Evolutionary conservation across 2,329 filamentous ascomycete species (phyloP).

Genomic region (Colletotrichum sp.): DNA sequence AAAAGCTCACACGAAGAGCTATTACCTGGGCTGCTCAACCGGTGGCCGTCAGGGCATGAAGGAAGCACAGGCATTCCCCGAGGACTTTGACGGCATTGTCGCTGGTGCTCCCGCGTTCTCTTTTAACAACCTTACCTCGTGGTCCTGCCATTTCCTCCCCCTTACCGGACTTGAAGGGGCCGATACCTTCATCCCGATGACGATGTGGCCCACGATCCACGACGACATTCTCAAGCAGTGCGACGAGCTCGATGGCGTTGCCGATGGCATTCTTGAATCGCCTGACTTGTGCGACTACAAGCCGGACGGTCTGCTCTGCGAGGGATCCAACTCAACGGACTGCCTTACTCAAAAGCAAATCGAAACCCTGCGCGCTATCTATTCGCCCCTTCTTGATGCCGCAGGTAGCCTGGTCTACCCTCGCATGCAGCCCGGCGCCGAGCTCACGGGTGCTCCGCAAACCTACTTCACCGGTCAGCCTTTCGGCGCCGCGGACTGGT

Average conservation of each 20-base stretch:
- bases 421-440: conserved; percentile 53
- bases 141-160: conserved; percentile 32
- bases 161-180: conserved; percentile 44
- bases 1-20: conserved; percentile 38
- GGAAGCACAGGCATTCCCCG: conserved; percentile 49
- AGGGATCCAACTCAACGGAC: background rate
- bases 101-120: conserved; percentile 44
- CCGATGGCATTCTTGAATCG: conserved; percentile 26
- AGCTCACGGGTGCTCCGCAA: conserved; percentile 45
- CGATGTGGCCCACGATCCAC: conserved; percentile 16
- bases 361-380: conserved; percentile 34
- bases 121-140: conserved; percentile 41
- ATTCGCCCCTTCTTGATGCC: conserved; percentile 32
- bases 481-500: conserved; percentile 37
- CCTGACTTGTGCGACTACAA: conserved; percentile 35
- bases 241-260: conserved; percentile 26
- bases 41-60: conserved; percentile 57
- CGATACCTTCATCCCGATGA: conserved; percentile 38
- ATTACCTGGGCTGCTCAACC: conserved; percentile 57
- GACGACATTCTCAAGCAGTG: conserved; percentile 32
- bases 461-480: conserved; percentile 35
- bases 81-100: conserved; percentile 53
- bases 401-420: conserved; percentile 42
- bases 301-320: conserved; percentile 46
- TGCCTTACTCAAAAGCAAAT: conserved; percentile 36